A percentile compares a stretch with the other conserved stretches of the same genome.
Conservation (phyloP, 306 rosid genomes). For the Senna tora region DNA sequence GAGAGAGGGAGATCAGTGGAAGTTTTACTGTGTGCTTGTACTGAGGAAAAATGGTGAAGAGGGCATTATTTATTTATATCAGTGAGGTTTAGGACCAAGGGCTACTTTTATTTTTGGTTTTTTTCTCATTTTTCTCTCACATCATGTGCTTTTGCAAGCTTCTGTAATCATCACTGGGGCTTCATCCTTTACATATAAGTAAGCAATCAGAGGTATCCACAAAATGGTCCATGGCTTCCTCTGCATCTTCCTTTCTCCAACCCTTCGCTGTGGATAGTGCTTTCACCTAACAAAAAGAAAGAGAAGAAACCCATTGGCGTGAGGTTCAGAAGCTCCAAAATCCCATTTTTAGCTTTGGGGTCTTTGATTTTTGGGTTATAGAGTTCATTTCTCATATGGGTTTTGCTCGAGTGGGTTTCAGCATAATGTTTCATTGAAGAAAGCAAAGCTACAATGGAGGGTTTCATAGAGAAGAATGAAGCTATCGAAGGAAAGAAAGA, state of each 20-base stretch:
- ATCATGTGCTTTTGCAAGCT: conserved; percentile 30
- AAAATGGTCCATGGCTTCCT: conserved; percentile 26
- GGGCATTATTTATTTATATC: not conserved
- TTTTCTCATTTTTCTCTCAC: conserved; percentile 24
- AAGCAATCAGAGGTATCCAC: conserved; percentile 27
- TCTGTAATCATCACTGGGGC: conserved; percentile 32
- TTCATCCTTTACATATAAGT: conserved; percentile 45
- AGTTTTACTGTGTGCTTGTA: not conserved
- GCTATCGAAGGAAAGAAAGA: conserved; percentile 41
- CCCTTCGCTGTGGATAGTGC: conserved; percentile 63
- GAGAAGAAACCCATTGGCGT: conserved; percentile 34
- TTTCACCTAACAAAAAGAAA: conserved; percentile 39
- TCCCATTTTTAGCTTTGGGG: conserved; percentile 51
- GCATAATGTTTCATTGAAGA: conserved; percentile 50
- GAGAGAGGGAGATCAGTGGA: not conserved
- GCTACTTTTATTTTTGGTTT: not conserved
- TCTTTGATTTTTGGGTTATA: conserved; percentile 51
- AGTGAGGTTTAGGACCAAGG: not conserved
- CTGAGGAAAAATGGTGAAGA: not conserved
- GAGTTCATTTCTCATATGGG: conserved; percentile 54
- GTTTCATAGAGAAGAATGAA: conserved; percentile 48
- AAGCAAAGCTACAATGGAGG: conserved; percentile 59
- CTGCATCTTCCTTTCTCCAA: not conserved
- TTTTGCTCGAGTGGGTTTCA: conserved; percentile 55
- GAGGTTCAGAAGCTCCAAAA: conserved; percentile 37